Evolutionary conservation across 495 filamentous ascomycete genomes (phyloP).

Genomic region (Penicillium soppii): DNA sequence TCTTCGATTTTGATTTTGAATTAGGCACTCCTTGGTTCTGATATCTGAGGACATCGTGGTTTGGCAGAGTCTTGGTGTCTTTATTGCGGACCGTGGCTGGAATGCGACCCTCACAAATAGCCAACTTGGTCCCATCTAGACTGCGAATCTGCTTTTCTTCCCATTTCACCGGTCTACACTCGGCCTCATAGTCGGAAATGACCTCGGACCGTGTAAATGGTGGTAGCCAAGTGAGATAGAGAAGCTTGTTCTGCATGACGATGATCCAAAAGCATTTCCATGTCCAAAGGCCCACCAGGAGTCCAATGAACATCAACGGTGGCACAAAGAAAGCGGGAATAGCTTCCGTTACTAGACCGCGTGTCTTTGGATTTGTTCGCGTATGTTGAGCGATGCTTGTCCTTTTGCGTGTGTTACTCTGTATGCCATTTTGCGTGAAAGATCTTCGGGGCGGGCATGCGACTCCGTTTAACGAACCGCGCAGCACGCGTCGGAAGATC

Average conservation of each 20-base stretch:
- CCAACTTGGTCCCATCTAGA: slow-evolving; percentile 62
- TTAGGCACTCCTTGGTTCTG: not conserved
- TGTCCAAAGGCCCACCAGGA: slow-evolving; percentile 66
- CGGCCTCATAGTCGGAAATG: slow-evolving; percentile 57
- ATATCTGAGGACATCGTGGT: not conserved
- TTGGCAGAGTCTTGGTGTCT: not conserved
- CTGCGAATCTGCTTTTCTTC: slow-evolving; percentile 49
- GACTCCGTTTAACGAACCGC: not conserved
- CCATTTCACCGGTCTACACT: slow-evolving; percentile 64
- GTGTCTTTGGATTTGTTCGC: not conserved
- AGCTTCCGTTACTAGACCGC: slow-evolving; percentile 7
- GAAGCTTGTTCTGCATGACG: slow-evolving; percentile 78
- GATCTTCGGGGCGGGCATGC: too few relatives aligned
- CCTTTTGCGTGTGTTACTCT: not conserved
- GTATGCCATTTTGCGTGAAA: not conserved
- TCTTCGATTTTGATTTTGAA: slow-evolving; percentile 4
- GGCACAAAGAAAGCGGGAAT: slow-evolving; percentile 59
- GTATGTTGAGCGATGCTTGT: not conserved
- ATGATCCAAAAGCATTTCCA: slow-evolving; percentile 85
- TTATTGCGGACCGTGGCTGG: not conserved
- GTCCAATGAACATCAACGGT: slow-evolving; percentile 63
- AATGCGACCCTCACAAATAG: slow-evolving; percentile 51
- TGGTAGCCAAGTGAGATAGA: slow-evolving; percentile 75
- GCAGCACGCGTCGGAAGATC: not conserved
- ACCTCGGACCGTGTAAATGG: slow-evolving; percentile 53